Base-by-base conservation (phyloP, 805 yeast genomes). In the Candida nemodendra region DNA sequence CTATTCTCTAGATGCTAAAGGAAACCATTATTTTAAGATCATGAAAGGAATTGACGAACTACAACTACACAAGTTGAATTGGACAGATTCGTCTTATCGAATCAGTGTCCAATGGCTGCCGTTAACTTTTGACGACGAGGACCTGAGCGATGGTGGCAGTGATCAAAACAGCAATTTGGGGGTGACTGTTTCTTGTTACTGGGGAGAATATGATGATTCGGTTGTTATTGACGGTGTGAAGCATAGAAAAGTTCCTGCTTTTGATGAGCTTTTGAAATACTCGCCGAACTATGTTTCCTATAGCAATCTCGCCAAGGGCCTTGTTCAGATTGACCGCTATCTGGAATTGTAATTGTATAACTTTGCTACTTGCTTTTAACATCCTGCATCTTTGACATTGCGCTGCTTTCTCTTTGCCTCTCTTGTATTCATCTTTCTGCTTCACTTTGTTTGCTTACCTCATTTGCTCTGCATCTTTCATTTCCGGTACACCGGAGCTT, bases 71-170 rank as follows among this genome's bases (percentile, higher is more conserved):
- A 85, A 82, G 53, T 61, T 82, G 18, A 69, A 72, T 48, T 81
- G 87, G 80, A 65, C 72, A 4, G 68, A 69, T 34, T 51, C 66
- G 1, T 52, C 50, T 5, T 82, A 76, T 52, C 84, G 74, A 46
- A 42, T 87, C 30, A 84, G 81, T 2, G 49, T 87, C 34, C 84
- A 84, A 53, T 87, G 95, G 95, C 65, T 83, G 23, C 95, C 95
- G 4, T 71, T 71, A 36, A 64, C 74, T 50, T 63, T 72, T 11
- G 69, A 69, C 19, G 78, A 69, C 29, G 62, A 56, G 26, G 61
- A 46, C 22, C 45, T 47, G 5, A n/a, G 7, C 14, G 9, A 12
- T 14, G 17, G 24, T 14, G 31, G 15, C 5, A 17, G 9, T 6
- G 40, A 35, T 3, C 30, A 34, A 15, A 18, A 25, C 5, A 35